Conservation (phyloP, 305 asterid genomes). For the Rubia balearica region DNA sequence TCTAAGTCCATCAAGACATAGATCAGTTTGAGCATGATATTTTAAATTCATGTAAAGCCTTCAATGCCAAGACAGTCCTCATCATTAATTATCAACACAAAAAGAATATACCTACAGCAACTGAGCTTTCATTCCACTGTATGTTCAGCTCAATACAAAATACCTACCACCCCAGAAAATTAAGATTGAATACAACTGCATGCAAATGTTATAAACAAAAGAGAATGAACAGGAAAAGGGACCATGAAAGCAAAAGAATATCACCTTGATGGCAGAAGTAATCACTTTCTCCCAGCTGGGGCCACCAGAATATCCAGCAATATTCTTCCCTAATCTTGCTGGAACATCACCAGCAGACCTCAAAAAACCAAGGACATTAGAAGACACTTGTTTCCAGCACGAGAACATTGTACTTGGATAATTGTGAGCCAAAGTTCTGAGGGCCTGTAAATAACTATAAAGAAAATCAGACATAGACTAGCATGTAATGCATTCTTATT, state of each 20-base stretch:
- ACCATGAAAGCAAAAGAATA: slow-evolving; percentile 12
- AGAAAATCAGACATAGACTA: slow-evolving; percentile 11
- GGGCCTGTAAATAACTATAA: slow-evolving; percentile 55
- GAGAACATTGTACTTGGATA: slow-evolving; percentile 62
- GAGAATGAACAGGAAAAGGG: slow-evolving; percentile 2
- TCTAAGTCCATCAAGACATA: not conserved
- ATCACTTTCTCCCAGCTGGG: slow-evolving; percentile 61
- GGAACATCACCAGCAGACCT: slow-evolving; percentile 38
- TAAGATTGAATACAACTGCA: not conserved
- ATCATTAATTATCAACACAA: not conserved
- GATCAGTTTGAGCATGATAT: not conserved
- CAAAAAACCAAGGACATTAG: slow-evolving; percentile 40
- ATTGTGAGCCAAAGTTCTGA: slow-evolving; percentile 88
- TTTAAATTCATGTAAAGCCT: not conserved
- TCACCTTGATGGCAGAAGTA: slow-evolving; percentile 80
- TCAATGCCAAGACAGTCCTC: slow-evolving; percentile 1
- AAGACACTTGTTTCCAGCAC: slow-evolving; percentile 72
- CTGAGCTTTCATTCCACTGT: not conserved
- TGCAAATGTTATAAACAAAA: not conserved
- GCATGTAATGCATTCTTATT: not conserved
- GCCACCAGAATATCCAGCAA: slow-evolving; percentile 39
- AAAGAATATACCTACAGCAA: not conserved
- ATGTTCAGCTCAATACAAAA: slow-evolving; percentile 2
- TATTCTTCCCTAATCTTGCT: slow-evolving; percentile 53
- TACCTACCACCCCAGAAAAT: not conserved